phyloP scores from a whole-genome alignment of 176 grass and related monocot species.

The Rhynchospora tenuis region DNA sequence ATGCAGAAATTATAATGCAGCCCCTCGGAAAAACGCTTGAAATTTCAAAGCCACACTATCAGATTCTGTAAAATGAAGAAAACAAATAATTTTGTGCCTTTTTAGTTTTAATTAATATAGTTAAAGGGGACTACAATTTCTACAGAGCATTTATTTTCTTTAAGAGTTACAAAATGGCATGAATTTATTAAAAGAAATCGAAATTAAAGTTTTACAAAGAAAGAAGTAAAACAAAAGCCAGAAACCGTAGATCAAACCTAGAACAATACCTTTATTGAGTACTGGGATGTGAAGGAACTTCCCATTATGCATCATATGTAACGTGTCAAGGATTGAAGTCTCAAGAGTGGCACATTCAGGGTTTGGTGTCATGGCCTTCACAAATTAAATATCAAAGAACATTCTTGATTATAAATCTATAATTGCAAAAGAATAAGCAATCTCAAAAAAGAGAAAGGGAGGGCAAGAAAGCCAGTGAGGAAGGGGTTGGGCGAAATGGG shows the following conservation, averaged over 20 bases:
- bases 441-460: not conserved
- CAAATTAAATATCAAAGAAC: conserved; percentile 19
- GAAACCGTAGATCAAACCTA: no score
- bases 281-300: conserved; percentile 87
- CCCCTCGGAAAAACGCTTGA: not conserved
- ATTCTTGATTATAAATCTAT: not conserved
- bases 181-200: no score
- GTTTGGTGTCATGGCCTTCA: conserved; percentile 65
- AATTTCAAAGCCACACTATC: not conserved
- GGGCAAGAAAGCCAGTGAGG: not conserved
- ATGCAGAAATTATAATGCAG: not conserved
- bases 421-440: not conserved
- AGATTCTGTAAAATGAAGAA: not conserved
- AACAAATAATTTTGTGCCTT: not conserved
- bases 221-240: no score
- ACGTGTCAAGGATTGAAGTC: conserved; percentile 74
- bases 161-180: no score
- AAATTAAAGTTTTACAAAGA: no score
- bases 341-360: conserved; percentile 51
- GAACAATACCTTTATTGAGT: conserved; percentile 44
- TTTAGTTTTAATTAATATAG: not conserved
- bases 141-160: not conserved
- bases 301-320: conserved; percentile 70
- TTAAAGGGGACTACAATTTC: not conserved
- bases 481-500: no score